Base-by-base conservation (phyloP, 2,329 filamentous ascomycete species). In the Thelonectria discophora region DNA sequence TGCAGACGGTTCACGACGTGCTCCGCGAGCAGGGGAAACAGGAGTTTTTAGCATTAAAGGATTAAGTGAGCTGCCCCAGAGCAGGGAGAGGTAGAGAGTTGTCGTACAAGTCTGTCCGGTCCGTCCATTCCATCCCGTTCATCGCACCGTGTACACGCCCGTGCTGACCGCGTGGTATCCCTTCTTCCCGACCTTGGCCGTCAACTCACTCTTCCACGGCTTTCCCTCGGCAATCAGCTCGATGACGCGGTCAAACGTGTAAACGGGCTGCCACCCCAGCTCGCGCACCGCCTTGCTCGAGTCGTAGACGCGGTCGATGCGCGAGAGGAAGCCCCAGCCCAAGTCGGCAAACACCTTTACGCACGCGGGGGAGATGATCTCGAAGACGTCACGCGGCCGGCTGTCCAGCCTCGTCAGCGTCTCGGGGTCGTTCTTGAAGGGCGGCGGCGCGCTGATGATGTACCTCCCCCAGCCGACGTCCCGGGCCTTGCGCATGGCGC, bases 1-100 rank as follows among this genome's bases (percentile, higher is more conserved):
- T 86, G 58, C 83, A 87, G 67, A 91, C 86, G 5, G 94, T 98
- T 2, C 90, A 90, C 75, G 85, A 88, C 64, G 93, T 97, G n/a
- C 79, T 97, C 67, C 76, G 56, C 21, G 75, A 78, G 20, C 69
- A 80, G 51, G 65, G 71, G 0, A 71, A 72, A 20, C 65, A 66
- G 0, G 70, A 67, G 0, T 71, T 69, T 47, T 17, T 76, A 45
- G 18, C 24, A 42, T 47, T 49, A 49, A 12, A 7, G 10, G 21
- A n/a, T 10, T 47, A 18, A 13, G 15, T 24, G 8, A 30, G 21
- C 21, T 24, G 24, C 15, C 51, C n/a, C n/a, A n/a, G n/a, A n/a
- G n/a, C n/a, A n/a, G n/a, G n/a, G n/a, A n/a, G n/a, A n/a, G n/a
- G n/a, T n/a, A n/a, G 13, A 40, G 12, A 32, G 27, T 15, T 37